These are phyloP conservation scores for Theileria parva DNA, from an alignment of 169 alveolate species.

Conservation along the genomic window DNA sequence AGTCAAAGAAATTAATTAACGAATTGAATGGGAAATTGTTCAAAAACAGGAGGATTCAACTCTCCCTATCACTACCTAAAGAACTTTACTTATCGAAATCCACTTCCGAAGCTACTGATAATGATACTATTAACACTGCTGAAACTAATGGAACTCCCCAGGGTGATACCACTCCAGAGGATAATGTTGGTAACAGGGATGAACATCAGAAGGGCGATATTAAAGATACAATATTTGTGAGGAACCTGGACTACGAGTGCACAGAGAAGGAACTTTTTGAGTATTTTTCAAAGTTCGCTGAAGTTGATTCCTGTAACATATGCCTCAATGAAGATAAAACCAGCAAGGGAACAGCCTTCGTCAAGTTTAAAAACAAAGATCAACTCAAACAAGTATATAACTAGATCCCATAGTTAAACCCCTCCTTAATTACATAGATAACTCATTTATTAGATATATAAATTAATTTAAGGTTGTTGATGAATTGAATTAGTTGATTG, in stretches of 20 bases:
- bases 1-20: conserved; percentile 46
- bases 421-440: background rate
- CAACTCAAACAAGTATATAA: conserved; percentile 29
- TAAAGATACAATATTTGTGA: conserved; percentile 55
- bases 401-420: background rate
- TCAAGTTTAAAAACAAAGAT: conserved; percentile 30
- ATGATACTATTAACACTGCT: background rate
- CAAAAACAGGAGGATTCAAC: conserved; percentile 45
- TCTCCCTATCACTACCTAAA: conserved; percentile 54
- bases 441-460: background rate
- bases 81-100: conserved; percentile 21
- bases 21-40: conserved; percentile 51
- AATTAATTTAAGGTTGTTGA: background rate
- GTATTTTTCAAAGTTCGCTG: conserved; percentile 50
- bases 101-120: background rate
- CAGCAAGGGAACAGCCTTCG: conserved; percentile 60
- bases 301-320: conserved; percentile 44
- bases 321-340: conserved; percentile 37
- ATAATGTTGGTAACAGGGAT: background rate
- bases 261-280: conserved; percentile 44
- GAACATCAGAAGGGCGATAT: conserved; percentile 5
- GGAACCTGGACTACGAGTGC: conserved; percentile 59
- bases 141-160: background rate
- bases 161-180: background rate
- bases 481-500: conserved; percentile 15